phyloP scores from a whole-genome alignment of 768 basidiomycete species.

The Tricholoma saponaceum region DNA sequence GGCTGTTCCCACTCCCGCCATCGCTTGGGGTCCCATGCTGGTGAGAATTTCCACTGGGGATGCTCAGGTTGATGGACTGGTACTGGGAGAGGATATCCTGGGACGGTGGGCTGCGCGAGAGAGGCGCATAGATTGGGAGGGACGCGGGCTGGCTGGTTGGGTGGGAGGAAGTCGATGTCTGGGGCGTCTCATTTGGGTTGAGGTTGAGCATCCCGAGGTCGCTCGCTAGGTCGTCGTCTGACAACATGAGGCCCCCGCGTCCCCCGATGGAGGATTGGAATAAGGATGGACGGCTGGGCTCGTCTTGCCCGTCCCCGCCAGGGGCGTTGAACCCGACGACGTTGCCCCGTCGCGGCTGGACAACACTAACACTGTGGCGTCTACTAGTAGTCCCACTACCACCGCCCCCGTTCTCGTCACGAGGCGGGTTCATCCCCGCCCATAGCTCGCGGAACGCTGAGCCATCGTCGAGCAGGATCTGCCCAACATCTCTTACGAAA shows the following conservation, averaged over 20 bases:
- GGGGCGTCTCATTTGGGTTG: slow-evolving; percentile 36
- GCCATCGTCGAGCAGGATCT: slow-evolving; percentile 72
- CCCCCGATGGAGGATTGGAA: slow-evolving; percentile 28
- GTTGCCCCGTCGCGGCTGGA: slow-evolving; percentile 65
- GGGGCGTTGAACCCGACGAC: slow-evolving; percentile 69
- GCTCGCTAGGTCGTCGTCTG: slow-evolving; percentile 77
- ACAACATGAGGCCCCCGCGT: slow-evolving; percentile 61
- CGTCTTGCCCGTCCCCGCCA: slow-evolving; percentile 36
- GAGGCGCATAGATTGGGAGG: slow-evolving; percentile 69
- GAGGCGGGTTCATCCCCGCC: slow-evolving; percentile 62
- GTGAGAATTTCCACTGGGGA: slow-evolving; percentile 44
- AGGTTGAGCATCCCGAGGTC: slow-evolving; percentile 64
- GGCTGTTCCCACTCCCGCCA: slow-evolving; percentile 47
- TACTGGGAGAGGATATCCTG: slow-evolving; percentile 51
- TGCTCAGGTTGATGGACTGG: slow-evolving; percentile 58
- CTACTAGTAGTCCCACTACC: slow-evolving; percentile 82
- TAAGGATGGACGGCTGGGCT: slow-evolving; percentile 28
- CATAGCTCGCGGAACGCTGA: slow-evolving; percentile 72
- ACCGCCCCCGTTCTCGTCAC: slow-evolving; percentile 56
- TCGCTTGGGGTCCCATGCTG: slow-evolving; percentile 64
- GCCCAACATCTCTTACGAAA: slow-evolving; percentile 79
- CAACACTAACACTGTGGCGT: slow-evolving; percentile 79
- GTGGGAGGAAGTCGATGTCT: slow-evolving; percentile 40
- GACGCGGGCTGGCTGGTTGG: slow-evolving; percentile 71
- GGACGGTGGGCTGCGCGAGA: slow-evolving; percentile 58